These are phyloP conservation scores for Pseudocercospora crystallina DNA, from an alignment of 2,329 filamentous ascomycete genomes.

Conservation along the genomic window DNA sequence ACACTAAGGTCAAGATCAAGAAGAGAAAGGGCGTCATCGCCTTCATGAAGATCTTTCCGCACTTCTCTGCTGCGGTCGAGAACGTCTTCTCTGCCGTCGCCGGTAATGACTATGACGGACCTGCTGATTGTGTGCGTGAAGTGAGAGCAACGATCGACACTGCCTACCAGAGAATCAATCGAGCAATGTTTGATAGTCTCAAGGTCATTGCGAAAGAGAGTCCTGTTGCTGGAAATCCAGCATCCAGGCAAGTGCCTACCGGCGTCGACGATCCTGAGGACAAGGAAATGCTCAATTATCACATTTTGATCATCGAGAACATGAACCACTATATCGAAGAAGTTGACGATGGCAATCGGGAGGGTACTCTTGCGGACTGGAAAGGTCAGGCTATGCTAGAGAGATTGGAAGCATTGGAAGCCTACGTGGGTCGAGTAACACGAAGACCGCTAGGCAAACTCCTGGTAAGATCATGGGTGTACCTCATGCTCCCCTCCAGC, in stretches of 20 bases:
- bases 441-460: constrained; percentile 85
- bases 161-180: constrained; percentile 85
- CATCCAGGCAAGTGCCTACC: constrained; percentile 43
- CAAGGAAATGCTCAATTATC: constrained; percentile 95
- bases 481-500: not conserved
- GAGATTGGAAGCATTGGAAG: constrained; percentile 79
- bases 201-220: constrained; percentile 85
- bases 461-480: constrained; percentile 50
- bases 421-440: constrained; percentile 87
- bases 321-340: constrained; percentile 98
- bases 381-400: constrained; percentile 74
- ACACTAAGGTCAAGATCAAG: constrained; percentile 98
- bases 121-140: constrained; percentile 51
- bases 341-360: constrained; percentile 64
- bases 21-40: constrained; percentile 95
- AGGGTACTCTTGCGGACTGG: constrained; percentile 80
- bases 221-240: constrained; percentile 53
- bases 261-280: constrained; percentile 71
- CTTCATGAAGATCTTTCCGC: constrained; percentile 90
- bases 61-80: constrained; percentile 79
- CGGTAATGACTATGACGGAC: constrained; percentile 48
- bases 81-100: constrained; percentile 66
- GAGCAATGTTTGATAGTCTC: constrained; percentile 94
- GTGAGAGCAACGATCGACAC: constrained; percentile 78
- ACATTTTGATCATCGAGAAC: constrained; percentile 96